A percentile compares a stretch with the other conserved stretches of the same genome.
These are phyloP conservation scores for Alternaria novae-zelandiae DNA, from an alignment of 2,329 filamentous ascomycete species.

Conservation along the genomic window DNA sequence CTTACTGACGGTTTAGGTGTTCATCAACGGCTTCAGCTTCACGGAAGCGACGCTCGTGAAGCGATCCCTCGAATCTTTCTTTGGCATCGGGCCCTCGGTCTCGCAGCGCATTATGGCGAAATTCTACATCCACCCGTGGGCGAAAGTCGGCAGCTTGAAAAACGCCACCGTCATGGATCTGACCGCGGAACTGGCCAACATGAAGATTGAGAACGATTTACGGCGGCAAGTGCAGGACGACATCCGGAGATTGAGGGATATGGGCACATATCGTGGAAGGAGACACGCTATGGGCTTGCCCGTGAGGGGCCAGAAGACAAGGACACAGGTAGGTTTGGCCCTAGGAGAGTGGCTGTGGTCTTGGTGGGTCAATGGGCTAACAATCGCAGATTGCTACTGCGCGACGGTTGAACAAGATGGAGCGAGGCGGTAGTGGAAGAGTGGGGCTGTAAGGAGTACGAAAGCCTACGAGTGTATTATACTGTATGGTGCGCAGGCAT, in stretches of 20 bases:
- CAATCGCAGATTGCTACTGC: slow-evolving; percentile 62
- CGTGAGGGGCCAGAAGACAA: slow-evolving; percentile 87
- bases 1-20: slow-evolving; percentile 62
- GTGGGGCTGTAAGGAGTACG: slow-evolving; percentile 33
- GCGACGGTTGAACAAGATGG: slow-evolving; percentile 64
- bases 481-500: slow-evolving; percentile 29
- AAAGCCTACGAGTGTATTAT: slow-evolving; percentile 31
- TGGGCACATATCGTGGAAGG: slow-evolving; percentile 86
- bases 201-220: slow-evolving; percentile 94
- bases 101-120: slow-evolving; percentile 81
- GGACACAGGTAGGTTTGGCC: slow-evolving; percentile 66
- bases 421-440: slow-evolving; percentile 54
- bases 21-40: slow-evolving; percentile 88
- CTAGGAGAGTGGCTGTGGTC: not conserved
- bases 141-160: slow-evolving; percentile 76
- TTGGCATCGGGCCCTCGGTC: slow-evolving; percentile 44
- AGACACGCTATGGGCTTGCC: slow-evolving; percentile 93
- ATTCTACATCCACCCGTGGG: slow-evolving; percentile 83
- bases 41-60: slow-evolving; percentile 81
- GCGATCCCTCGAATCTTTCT: slow-evolving; percentile 68
- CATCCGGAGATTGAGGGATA: slow-evolving; percentile 84
- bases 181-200: slow-evolving; percentile 82
- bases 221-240: slow-evolving; percentile 80
- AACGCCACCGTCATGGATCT: slow-evolving; percentile 80
- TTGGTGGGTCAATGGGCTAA: slow-evolving; percentile 15